Conservation (phyloP, 148 eudicot species). For the Diospyros lotus region DNA sequence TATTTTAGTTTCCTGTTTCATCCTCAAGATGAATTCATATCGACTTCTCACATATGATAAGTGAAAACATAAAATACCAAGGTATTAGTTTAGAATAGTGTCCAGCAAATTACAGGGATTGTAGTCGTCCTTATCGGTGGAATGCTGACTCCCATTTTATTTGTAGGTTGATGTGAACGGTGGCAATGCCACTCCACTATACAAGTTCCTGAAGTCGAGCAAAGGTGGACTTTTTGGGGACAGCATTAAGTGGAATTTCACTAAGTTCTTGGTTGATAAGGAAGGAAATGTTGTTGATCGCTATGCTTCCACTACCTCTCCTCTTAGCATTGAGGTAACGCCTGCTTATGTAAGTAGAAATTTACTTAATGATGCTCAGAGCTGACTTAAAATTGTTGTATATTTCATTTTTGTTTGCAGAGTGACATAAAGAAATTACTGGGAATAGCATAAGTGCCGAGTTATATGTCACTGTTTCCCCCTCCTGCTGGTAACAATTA, state of each 20-base stretch:
- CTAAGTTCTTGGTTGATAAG: constrained; percentile 69
- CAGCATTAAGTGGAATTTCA: constrained; percentile 80
- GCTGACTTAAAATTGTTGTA: neutral
- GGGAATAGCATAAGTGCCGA: constrained; percentile 28
- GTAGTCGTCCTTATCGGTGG: too few species aligned
- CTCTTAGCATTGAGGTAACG: constrained; percentile 84
- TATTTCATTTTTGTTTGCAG: constrained; percentile 36
- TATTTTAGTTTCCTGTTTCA: too few species aligned
- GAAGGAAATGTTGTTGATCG: constrained; percentile 77
- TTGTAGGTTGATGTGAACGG: constrained; percentile 83
- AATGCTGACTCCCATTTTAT: neutral
- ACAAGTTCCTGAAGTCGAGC: constrained; percentile 67
- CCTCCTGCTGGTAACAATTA: too few species aligned
- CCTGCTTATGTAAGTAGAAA: neutral
- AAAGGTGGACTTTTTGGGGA: constrained; percentile 78
- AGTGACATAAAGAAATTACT: constrained; percentile 73
- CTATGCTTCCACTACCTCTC: constrained; percentile 88
- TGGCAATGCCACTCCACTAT: constrained; percentile 55
- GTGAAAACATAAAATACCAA: too few species aligned
- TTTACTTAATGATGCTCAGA: neutral
- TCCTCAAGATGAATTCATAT: too few species aligned
- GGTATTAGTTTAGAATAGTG: too few species aligned
- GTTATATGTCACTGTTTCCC: too few species aligned
- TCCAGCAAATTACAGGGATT: too few species aligned
- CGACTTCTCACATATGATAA: too few species aligned